These are phyloP conservation scores for Pyrenochaeta sp. DNA, from an alignment of 2,329 filamentous ascomycete genomes.

Conservation along the genomic window DNA sequence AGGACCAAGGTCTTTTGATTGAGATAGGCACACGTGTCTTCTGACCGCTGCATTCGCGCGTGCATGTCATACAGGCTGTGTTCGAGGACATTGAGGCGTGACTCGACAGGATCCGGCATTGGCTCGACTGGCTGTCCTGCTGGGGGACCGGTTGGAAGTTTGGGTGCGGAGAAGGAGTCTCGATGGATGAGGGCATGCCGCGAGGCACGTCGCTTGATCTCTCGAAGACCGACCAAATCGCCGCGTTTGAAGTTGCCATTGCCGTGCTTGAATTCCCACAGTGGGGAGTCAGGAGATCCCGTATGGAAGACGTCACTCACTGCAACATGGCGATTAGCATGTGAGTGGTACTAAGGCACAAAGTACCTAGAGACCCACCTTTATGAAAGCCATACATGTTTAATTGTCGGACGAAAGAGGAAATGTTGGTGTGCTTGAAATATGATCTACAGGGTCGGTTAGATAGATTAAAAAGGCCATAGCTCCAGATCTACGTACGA, in stretches of 20 bases:
- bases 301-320: conserved; percentile 99
- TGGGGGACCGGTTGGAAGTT: conserved; percentile 74
- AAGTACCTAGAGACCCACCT: conserved; percentile 63
- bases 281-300: conserved; percentile 86
- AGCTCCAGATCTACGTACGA: conserved; percentile 71
- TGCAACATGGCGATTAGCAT: conserved; percentile 49
- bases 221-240: conserved; percentile 86
- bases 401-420: conserved; percentile 94
- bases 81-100: conserved; percentile 77
- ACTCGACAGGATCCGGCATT: conserved; percentile 80
- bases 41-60: conserved; percentile 77
- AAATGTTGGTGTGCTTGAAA: conserved; percentile 99
- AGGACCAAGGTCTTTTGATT: conserved; percentile 82
- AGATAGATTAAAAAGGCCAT: conserved; percentile 38
- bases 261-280: conserved; percentile 99
- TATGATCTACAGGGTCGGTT: conserved; percentile 74
- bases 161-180: conserved; percentile 81
- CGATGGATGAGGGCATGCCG: conserved; percentile 92
- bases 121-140: conserved; percentile 86
- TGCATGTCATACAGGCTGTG: conserved; percentile 84
- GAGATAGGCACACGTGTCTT: conserved; percentile 82
- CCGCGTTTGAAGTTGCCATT: conserved; percentile 97
- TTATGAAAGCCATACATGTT: conserved; percentile 99
- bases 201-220: conserved; percentile 95
- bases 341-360: conserved; percentile 3